phyloP scores from a whole-genome alignment of 345 rosid species.

The Draba incana region DNA sequence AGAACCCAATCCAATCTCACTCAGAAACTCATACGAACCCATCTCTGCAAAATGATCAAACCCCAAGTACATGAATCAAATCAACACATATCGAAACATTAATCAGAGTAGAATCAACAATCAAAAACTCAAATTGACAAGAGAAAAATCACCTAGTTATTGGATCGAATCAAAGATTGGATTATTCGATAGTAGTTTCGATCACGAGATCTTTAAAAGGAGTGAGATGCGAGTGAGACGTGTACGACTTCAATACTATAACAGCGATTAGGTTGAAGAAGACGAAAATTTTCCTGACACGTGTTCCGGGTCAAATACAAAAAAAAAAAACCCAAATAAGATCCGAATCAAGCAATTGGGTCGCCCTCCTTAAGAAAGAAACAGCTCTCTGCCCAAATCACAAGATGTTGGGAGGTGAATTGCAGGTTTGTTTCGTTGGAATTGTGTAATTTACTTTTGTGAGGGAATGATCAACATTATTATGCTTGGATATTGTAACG shows the following conservation, averaged over 20 bases:
- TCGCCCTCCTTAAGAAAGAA: too few relatives aligned
- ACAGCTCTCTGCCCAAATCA: too few relatives aligned
- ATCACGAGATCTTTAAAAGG: neutral
- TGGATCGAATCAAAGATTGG: constrained; percentile 18
- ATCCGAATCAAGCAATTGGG: too few relatives aligned
- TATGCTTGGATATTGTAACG: constrained; percentile 24
- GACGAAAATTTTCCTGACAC: too few relatives aligned
- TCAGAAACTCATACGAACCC: constrained; percentile 79
- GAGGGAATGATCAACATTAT: constrained; percentile 25
- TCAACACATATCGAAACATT: too few relatives aligned
- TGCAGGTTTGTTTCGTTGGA: too few relatives aligned
- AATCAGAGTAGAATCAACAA: neutral
- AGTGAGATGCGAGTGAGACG: constrained; percentile 35
- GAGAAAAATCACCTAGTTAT: constrained; percentile 1
- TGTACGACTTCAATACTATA: constrained; percentile 24
- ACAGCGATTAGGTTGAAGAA: constrained; percentile 7
- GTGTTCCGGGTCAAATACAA: too few relatives aligned
- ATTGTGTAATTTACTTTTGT: neutral
- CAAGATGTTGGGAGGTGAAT: too few relatives aligned
- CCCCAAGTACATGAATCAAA: neutral
- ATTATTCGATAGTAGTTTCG: neutral
- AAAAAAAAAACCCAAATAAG: too few relatives aligned
- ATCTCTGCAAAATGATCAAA: constrained; percentile 47
- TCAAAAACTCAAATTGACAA: neutral
- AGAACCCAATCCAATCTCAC: constrained; percentile 73